Evolutionary conservation across 1,139 yeast genomes (phyloP).

Genomic region (Diutina mesorugosa): DNA sequence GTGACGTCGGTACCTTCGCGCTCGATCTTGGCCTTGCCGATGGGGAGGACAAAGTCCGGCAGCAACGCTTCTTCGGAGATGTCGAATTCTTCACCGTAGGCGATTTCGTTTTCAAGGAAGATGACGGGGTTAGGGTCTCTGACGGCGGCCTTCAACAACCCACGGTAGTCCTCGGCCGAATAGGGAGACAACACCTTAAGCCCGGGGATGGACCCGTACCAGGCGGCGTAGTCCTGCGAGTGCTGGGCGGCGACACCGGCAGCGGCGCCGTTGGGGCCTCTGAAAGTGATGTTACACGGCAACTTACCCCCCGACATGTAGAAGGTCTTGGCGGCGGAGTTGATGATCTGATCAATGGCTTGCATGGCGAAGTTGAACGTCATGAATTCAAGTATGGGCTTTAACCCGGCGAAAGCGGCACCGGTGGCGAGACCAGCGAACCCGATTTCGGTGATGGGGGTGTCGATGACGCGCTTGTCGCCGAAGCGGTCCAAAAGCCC

Average conservation of each 20-base stretch:
- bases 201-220: constrained; percentile 99
- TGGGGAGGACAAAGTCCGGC: constrained; percentile 82
- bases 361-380: constrained; percentile 99
- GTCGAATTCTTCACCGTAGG: constrained; percentile 87
- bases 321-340: constrained; percentile 97
- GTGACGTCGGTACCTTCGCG: constrained; percentile 85
- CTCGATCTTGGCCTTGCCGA: constrained; percentile 94
- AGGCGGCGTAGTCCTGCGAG: constrained; percentile 93
- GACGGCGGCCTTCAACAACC: constrained; percentile 88
- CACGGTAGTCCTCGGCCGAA: constrained; percentile 93
- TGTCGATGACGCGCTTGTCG: constrained; percentile 90
- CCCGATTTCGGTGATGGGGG: constrained; percentile 99
- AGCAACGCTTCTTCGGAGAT: constrained; percentile 82
- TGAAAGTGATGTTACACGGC: constrained; percentile 91
- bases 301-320: constrained; percentile 99
- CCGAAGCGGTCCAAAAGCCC: constrained; percentile 96
- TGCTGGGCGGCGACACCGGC: constrained; percentile 99
- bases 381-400: constrained; percentile 97
- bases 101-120: constrained; percentile 88
- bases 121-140: constrained; percentile 98
- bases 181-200: constrained; percentile 92
- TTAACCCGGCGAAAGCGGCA: constrained; percentile 92
- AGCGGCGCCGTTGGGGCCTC: constrained; percentile 99
- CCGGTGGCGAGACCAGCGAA: constrained; percentile 97
- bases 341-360: constrained; percentile 94